Conservation (phyloP, 2,329 filamentous ascomycete species). For the Nigrograna mackinnonii region DNA sequence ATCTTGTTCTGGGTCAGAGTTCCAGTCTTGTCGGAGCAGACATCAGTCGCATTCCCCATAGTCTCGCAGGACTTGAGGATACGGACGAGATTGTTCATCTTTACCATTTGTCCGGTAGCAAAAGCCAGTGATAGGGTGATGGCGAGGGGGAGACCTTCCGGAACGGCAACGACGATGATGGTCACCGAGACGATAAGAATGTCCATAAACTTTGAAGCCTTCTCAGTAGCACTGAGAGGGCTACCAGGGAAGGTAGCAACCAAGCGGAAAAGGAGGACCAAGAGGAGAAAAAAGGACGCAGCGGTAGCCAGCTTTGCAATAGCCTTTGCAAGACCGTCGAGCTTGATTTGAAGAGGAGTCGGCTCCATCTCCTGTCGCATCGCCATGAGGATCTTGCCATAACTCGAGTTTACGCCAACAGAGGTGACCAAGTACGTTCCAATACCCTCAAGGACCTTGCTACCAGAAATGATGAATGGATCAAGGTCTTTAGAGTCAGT, state of each 20-base stretch:
- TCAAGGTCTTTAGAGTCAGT: constrained; percentile 61
- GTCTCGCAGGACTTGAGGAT: constrained; percentile 39
- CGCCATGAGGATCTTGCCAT: constrained; percentile 60
- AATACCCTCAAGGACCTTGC: constrained; percentile 57
- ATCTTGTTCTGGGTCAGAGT: constrained; percentile 46
- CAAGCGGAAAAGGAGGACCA: constrained; percentile 43
- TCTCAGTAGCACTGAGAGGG: constrained; percentile 27
- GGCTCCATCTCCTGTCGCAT: constrained; percentile 56
- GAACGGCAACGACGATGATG: constrained; percentile 44
- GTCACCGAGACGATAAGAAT: constrained; percentile 44
- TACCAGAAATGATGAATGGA: constrained; percentile 63
- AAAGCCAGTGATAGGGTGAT: constrained; percentile 33
- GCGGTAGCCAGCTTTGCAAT: constrained; percentile 54
- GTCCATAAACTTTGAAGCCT: constrained; percentile 40
- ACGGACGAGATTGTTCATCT: constrained; percentile 40
- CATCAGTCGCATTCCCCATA: constrained; percentile 39
- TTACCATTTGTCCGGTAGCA: constrained; percentile 34
- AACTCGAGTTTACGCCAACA: constrained; percentile 57
- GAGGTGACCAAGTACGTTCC: constrained; percentile 55
- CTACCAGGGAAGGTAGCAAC: constrained; percentile 34
- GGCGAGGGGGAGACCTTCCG: constrained; percentile 38
- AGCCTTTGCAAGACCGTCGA: constrained; percentile 54
- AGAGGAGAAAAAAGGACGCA: constrained; percentile 40
- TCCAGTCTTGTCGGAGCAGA: constrained; percentile 42
- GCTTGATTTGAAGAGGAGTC: constrained; percentile 58